phyloP scores from a whole-genome alignment of 257 asterid genomes.

The Nicotiana benthamiana region DNA sequence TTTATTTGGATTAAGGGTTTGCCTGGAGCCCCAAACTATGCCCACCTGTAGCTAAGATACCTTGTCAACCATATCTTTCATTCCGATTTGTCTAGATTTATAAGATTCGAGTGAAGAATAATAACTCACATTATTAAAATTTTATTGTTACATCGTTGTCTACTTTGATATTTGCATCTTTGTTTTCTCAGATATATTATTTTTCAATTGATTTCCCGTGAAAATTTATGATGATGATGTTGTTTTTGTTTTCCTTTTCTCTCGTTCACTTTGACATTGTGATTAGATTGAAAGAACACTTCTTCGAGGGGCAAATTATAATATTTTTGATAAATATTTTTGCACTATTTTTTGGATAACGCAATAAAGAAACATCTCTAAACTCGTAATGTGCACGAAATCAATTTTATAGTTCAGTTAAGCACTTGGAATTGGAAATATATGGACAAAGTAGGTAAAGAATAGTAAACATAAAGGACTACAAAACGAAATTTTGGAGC shows the following conservation, averaged over 20 bases:
- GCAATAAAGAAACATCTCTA: neutral
- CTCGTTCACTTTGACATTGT: neutral
- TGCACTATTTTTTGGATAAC: neutral
- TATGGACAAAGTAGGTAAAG: neutral
- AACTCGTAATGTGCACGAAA: neutral
- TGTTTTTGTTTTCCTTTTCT: neutral
- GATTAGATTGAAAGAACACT: neutral
- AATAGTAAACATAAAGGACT: neutral
- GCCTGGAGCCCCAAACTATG: no score
- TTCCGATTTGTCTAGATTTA: neutral
- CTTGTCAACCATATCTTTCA: neutral
- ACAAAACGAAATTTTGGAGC: no score
- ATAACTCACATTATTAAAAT: neutral
- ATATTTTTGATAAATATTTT: no score
- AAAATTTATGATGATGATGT: neutral
- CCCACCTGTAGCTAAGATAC: no score
- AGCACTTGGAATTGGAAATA: neutral
- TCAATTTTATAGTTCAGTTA: neutral
- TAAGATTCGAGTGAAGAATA: neutral
- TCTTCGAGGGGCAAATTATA: neutral
- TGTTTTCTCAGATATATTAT: neutral
- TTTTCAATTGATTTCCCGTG: neutral
- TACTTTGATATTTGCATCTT: neutral
- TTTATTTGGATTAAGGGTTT: no score
- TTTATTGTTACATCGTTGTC: neutral